Evolutionary conservation across 805 yeast genomes (phyloP).

Genomic region (Ogataea pilisensis): DNA sequence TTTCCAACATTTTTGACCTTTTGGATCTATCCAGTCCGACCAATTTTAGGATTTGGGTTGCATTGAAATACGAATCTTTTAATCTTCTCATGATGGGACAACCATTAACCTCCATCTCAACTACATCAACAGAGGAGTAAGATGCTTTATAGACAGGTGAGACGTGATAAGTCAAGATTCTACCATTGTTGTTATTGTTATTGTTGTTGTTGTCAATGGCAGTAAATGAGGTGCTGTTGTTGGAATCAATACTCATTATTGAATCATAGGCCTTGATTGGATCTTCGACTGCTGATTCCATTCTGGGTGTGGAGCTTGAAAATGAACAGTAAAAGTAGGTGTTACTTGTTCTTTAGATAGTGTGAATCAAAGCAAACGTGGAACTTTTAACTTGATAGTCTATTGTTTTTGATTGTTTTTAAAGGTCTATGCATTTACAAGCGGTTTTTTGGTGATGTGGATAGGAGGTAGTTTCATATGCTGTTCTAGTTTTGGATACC

Average conservation of each 20-base stretch:
- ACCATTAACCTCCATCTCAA: conserved; percentile 57
- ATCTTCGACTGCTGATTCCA: conserved; percentile 9
- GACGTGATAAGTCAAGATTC: conserved; percentile 17
- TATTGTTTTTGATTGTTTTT: neutral
- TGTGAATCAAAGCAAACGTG: neutral
- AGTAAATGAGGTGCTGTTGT: conserved; percentile 2
- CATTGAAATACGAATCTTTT: conserved; percentile 63
- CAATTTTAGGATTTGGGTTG: conserved; percentile 65
- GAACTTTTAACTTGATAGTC: neutral
- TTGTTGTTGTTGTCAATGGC: neutral
- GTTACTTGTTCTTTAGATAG: neutral
- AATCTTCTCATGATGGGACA: conserved; percentile 65
- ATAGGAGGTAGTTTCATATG: too few relatives aligned
- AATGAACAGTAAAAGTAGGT: neutral
- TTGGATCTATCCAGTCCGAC: conserved; percentile 65
- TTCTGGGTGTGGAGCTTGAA: neutral
- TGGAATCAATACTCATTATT: conserved; percentile 11
- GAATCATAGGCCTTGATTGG: conserved; percentile 5
- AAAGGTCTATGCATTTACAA: too few relatives aligned
- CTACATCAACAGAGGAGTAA: conserved; percentile 57
- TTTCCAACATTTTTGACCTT: conserved; percentile 59
- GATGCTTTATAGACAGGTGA: conserved; percentile 51
- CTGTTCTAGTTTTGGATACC: too few relatives aligned
- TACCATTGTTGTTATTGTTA: conserved; percentile 1
- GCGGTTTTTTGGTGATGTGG: too few relatives aligned